A percentile compares a stretch with the other conserved stretches of the same genome.
These are phyloP conservation scores for Hydnum rufescens DNA, from an alignment of 768 basidiomycete genomes.

Conservation along the genomic window DNA sequence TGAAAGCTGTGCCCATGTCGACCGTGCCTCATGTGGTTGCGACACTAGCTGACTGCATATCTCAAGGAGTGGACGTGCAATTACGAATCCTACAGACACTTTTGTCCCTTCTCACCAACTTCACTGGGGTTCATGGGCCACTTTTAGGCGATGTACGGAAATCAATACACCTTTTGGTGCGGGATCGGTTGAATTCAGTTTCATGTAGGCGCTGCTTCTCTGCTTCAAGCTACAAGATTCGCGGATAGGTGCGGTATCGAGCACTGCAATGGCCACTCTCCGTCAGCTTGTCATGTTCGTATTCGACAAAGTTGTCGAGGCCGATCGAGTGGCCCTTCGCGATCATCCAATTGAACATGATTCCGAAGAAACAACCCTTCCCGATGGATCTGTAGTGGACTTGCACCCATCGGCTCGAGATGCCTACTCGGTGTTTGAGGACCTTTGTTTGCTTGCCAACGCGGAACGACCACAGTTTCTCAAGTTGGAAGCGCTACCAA, in stretches of 20 bases:
- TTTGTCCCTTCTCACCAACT: conserved; percentile 77
- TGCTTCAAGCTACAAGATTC: conserved; percentile 95
- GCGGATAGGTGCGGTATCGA: conserved; percentile 87
- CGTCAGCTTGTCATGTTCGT: conserved; percentile 96
- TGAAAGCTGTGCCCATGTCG: conserved; percentile 66
- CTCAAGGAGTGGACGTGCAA: conserved; percentile 93
- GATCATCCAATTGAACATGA: neutral
- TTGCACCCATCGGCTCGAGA: conserved; percentile 66
- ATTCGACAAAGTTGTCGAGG: conserved; percentile 78
- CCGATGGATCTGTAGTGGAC: conserved; percentile 41
- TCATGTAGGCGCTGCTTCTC: conserved; percentile 58
- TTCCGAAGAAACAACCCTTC: conserved; percentile 25
- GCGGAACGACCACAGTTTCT: conserved; percentile 64
- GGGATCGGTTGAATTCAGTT: neutral
- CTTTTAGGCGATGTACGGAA: conserved; percentile 57
- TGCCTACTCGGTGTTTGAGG: conserved; percentile 76
- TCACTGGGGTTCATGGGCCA: conserved; percentile 58
- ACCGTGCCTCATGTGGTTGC: conserved; percentile 61
- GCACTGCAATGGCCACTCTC: conserved; percentile 88
- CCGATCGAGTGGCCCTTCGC: conserved; percentile 30
- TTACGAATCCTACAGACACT: conserved; percentile 84
- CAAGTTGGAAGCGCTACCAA: conserved; percentile 60
- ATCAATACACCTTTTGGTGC: too few relatives aligned
- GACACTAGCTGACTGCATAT: conserved; percentile 74
- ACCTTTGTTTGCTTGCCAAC: conserved; percentile 76